Base-by-base conservation (phyloP, 139 green algal species). In the Auxenochlorella pyrenoidosa region DNA sequence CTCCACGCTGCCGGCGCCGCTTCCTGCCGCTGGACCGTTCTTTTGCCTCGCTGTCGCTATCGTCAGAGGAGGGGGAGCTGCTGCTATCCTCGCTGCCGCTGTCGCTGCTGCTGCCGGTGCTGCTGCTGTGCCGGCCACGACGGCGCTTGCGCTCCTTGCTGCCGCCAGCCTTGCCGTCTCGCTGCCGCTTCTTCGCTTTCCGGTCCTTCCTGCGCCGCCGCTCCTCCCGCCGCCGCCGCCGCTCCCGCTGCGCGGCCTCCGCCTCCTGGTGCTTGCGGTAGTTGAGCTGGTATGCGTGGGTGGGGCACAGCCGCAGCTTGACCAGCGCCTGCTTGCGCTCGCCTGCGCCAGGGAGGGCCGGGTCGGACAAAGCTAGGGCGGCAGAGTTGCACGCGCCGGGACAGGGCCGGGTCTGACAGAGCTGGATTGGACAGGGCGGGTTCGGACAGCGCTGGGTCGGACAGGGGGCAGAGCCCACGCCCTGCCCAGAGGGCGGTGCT, bases 201-300 rank as follows among this genome's bases (percentile, higher is more conserved):
- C 3, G 32, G 21, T n/a, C 32, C 36, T 36, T 47, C 16, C 66
- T 84, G 87, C 79, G 86, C 76, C 70, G 79, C 54, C 79, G 58
- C 71, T 76, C 40, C 72, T 63, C 76, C 40, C 88, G 47, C 68
- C 85, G 58, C 59, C 38, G 18, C 40, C 38, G 71, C 71, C 38
- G 38, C 43, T 90, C 79, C 47, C 70, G 70, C 44, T 79, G 82
- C 44, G n/a, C n/a, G 6, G 8, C 5, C 68, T 86, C 82, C 21
- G 70, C 71, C 40, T 70, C 51, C 75, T 81, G 73, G 18, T 93
- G 91, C 87, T 94, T 94, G 18, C 88, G 89, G 80, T 97, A 96
- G 88, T 97, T 97, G 8, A 98, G 94, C 92, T 98, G 95, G 63
- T 92, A 87, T 30, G 95, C 94, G 86, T 96, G 96, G 36, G 93